phyloP scores from a whole-genome alignment of 306 rosid species.

The Dalbergia cochinchinensis region DNA sequence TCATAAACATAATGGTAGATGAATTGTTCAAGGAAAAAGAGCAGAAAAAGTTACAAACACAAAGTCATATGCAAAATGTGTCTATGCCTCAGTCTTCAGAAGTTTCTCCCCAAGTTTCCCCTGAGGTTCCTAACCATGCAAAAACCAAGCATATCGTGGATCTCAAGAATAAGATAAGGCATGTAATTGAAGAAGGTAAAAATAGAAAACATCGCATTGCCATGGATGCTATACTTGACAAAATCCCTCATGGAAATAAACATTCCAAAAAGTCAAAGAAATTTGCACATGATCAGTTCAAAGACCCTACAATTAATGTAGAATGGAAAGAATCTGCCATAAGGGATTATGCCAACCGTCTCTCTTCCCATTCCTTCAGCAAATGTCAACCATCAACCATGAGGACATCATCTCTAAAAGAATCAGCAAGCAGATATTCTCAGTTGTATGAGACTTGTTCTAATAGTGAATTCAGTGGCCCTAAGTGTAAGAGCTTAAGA shows the following conservation, averaged over 20 bases:
- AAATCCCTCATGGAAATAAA: slow-evolving; percentile 68
- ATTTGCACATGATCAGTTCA: slow-evolving; percentile 30
- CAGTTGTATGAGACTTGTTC: slow-evolving; percentile 66
- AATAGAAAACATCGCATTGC: slow-evolving; percentile 65
- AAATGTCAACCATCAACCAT: slow-evolving; percentile 45
- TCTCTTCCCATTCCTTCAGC: slow-evolving; percentile 39
- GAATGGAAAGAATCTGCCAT: slow-evolving; percentile 50
- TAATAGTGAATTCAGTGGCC: slow-evolving; percentile 51
- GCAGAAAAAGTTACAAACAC: slow-evolving; percentile 22
- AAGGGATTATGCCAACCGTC: slow-evolving; percentile 34
- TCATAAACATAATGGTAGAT: slow-evolving; percentile 37
- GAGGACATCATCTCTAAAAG: slow-evolving; percentile 69
- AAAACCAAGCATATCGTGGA: slow-evolving; percentile 62
- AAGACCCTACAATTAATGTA: slow-evolving; percentile 36
- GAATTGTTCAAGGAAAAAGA: slow-evolving; percentile 11
- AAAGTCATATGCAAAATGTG: not conserved
- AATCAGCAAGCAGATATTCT: slow-evolving; percentile 62
- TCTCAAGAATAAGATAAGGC: slow-evolving; percentile 66
- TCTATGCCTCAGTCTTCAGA: not conserved
- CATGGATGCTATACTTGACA: slow-evolving; percentile 77
- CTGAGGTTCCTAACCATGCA: slow-evolving; percentile 37
- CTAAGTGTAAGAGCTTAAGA: slow-evolving; percentile 48
- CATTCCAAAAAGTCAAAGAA: slow-evolving; percentile 46
- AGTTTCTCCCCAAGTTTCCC: not conserved
- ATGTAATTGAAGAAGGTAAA: slow-evolving; percentile 62